Conservation (phyloP, 305 asterid species). For the Solanum hybrid region DNA sequence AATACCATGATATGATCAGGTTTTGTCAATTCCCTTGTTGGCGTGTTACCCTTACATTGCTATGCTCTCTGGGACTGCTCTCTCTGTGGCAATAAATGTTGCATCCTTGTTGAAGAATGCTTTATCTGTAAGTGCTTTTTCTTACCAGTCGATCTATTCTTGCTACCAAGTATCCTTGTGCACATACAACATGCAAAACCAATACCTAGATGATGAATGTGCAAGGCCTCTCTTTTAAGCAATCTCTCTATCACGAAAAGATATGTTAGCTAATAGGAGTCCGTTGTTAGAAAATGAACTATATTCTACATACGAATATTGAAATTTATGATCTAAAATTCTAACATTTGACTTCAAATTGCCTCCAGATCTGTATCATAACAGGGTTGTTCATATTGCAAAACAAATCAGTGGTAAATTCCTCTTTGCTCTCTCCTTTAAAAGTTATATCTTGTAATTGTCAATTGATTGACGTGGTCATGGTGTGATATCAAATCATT, state of each 20-base stretch:
- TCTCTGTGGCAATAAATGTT: conserved; percentile 9
- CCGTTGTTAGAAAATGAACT: not conserved
- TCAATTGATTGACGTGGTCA: not conserved
- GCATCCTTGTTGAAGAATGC: conserved; percentile 22
- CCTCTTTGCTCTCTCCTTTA: not conserved
- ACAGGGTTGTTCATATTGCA: conserved; percentile 74
- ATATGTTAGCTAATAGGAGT: not conserved
- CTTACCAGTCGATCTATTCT: not conserved
- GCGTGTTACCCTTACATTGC: conserved; percentile 22
- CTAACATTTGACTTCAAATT: not conserved
- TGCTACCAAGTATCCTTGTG: not conserved
- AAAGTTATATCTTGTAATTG: not conserved
- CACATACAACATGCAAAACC: not conserved
- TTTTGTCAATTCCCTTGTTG: conserved; percentile 27
- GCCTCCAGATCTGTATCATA: conserved; percentile 52
- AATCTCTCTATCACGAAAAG: not conserved
- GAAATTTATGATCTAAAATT: not conserved
- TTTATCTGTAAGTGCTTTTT: conserved; percentile 14
- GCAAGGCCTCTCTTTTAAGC: not conserved
- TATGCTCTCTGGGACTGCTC: conserved; percentile 18
- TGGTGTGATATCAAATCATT: not conserved
- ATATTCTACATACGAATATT: not conserved
- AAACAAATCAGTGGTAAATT: conserved; percentile 83
- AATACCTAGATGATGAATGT: not conserved
- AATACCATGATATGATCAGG: conserved; percentile 26